These are phyloP conservation scores for Citrus reticulata DNA, from an alignment of 345 rosid genomes.

Conservation along the genomic window DNA sequence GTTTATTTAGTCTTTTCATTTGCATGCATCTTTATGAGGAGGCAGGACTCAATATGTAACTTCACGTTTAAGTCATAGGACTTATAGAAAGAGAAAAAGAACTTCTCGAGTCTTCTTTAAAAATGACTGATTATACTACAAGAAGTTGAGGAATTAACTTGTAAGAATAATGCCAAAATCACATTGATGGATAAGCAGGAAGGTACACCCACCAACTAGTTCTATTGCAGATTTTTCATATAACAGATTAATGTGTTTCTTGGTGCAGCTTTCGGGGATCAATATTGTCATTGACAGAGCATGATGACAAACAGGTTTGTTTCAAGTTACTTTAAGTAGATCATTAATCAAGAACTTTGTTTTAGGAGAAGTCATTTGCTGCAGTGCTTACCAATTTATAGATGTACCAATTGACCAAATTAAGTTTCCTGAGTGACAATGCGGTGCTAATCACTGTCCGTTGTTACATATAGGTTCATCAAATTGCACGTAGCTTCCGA, in stretches of 20 bases:
- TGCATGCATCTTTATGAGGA: not conserved
- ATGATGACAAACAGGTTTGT: constrained; percentile 81
- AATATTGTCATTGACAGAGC: constrained; percentile 89
- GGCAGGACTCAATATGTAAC: not conserved
- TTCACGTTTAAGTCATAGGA: not conserved
- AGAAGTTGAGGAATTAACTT: not conserved
- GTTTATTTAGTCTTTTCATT: not conserved
- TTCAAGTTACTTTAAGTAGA: not conserved
- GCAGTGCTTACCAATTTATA: not conserved
- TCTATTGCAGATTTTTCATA: not conserved
- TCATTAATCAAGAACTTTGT: not conserved
- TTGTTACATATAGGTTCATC: constrained; percentile 70
- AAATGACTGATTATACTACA: not conserved
- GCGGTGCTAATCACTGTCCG: not conserved
- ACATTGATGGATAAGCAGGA: not conserved
- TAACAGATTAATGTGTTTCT: constrained; percentile 9
- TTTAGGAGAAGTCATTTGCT: not conserved
- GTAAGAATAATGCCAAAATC: not conserved
- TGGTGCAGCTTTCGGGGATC: constrained; percentile 83
- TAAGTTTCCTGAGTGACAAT: not conserved
- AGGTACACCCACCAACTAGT: not conserved
- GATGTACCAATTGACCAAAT: not conserved
- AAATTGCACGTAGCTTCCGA: constrained; percentile 84
- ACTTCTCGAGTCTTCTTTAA: not conserved
- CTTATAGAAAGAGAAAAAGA: not conserved